Evolutionary conservation across 2,329 filamentous ascomycete genomes (phyloP).

Genomic region (Apiospora malaysiana): DNA sequence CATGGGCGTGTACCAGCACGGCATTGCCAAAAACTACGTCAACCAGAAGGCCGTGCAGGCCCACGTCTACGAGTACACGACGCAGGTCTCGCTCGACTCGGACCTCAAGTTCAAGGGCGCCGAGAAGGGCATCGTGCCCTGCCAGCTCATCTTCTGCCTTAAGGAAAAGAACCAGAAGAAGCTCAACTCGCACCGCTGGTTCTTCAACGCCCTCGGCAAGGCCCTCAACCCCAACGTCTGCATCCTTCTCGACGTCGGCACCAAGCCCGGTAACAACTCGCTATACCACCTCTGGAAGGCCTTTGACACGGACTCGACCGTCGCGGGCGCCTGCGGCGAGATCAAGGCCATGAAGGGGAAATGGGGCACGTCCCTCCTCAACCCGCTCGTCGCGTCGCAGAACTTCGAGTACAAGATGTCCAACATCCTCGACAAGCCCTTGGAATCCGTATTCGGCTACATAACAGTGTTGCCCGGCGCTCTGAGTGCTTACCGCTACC

Average conservation of each 20-base stretch:
- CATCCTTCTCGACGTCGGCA: conserved; percentile 95
- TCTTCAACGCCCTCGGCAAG: conserved; percentile 96
- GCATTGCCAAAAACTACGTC: conserved; percentile 98
- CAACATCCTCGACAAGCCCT: conserved; percentile 96
- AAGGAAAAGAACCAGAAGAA: conserved; percentile 99
- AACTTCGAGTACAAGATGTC: conserved; percentile 99
- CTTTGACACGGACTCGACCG: conserved; percentile 96
- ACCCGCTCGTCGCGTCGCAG: conserved; percentile 92
- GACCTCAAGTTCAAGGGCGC: conserved; percentile 99
- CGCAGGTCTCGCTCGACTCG: conserved; percentile 92
- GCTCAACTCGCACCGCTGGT: conserved; percentile 98
- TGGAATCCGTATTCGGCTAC: conserved; percentile 97
- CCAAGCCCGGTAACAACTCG: conserved; percentile 84
- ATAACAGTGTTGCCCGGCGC: conserved; percentile 96
- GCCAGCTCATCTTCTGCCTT: conserved; percentile 97
- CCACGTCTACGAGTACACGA: conserved; percentile 98
- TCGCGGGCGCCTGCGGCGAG: conserved; percentile 95
- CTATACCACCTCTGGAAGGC: conserved; percentile 99
- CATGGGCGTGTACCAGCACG: conserved; percentile 97
- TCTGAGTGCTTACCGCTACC: conserved; percentile 96
- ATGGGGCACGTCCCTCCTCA: conserved; percentile 84
- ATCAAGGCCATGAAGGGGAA: conserved; percentile 97
- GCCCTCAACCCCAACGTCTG: conserved; percentile 95
- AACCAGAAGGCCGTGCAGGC: conserved; percentile 95
- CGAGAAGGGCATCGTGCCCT: conserved; percentile 97